A percentile compares a stretch with the other conserved stretches of the same genome.
Conservation (phyloP, 768 basidiomycete species). For the Naganishia vaughanmartiniae region DNA sequence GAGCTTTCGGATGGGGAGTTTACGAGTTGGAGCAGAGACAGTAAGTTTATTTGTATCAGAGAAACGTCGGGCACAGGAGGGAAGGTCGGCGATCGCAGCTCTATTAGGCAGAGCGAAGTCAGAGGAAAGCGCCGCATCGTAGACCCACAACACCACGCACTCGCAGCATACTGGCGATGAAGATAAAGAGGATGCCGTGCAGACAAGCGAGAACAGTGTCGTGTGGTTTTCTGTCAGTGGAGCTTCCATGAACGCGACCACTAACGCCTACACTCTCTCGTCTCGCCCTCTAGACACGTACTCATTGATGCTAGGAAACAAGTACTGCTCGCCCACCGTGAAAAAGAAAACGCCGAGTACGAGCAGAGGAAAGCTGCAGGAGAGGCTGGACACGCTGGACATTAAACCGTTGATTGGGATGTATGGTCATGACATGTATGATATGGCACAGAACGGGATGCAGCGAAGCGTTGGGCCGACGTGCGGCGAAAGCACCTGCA, state of each 20-base stretch:
- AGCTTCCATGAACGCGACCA: not conserved
- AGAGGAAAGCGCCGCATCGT: no score
- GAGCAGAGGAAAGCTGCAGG: conserved; percentile 35
- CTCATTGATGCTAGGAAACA: conserved; percentile 43
- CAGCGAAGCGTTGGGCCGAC: not conserved
- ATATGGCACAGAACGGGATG: conserved; percentile 13
- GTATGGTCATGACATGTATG: conserved; percentile 1
- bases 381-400: conserved; percentile 15
- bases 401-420: not conserved
- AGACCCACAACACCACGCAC: no score
- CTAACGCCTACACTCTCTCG: not conserved
- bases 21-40: conserved; percentile 47
- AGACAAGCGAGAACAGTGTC: not conserved
- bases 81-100: not conserved
- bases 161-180: no score
- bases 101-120: no score
- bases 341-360: conserved; percentile 42
- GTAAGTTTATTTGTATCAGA: conserved; percentile 34
- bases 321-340: conserved; percentile 37
- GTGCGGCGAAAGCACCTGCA: not conserved
- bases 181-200: not conserved
- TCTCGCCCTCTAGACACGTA: conserved; percentile 34
- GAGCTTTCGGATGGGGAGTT: conserved; percentile 44
- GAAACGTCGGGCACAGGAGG: no score
- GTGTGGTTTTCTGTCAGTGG: not conserved